These are phyloP conservation scores for Striga asiatica DNA, from an alignment of 257 asterid genomes.

Conservation along the genomic window DNA sequence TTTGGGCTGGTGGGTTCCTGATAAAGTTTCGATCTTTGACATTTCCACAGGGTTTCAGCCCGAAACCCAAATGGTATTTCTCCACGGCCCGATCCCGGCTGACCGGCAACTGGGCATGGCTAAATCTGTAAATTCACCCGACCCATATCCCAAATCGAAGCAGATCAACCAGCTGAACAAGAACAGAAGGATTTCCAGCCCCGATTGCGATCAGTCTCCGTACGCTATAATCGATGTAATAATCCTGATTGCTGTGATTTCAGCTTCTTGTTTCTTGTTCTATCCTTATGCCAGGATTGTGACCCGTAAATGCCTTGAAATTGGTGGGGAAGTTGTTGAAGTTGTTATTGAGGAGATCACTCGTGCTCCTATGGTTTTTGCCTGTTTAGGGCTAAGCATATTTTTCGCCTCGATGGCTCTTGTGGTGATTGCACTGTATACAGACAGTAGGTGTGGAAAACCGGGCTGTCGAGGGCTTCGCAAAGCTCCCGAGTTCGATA, in stretches of 20 bases:
- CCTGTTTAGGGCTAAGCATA: conserved; percentile 70
- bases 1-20: no score
- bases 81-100: conserved; percentile 42
- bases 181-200: conserved; percentile 23
- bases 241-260: conserved; percentile 63
- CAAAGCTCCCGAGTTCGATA: conserved; percentile 85
- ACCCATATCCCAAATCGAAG: conserved; percentile 41
- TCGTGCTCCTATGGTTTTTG: conserved; percentile 71
- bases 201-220: conserved; percentile 53
- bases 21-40: no score
- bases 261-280: conserved; percentile 52
- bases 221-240: conserved; percentile 64
- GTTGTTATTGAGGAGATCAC: conserved; percentile 52
- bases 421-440: conserved; percentile 38
- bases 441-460: conserved; percentile 61
- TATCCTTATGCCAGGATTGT: conserved; percentile 51
- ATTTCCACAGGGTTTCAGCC: conserved; percentile 27
- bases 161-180: conserved; percentile 14
- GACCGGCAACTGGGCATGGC: conserved; percentile 60
- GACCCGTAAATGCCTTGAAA: conserved; percentile 26
- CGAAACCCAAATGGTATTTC: conserved; percentile 68
- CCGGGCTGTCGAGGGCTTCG: conserved; percentile 68
- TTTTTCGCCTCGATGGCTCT: conserved; percentile 52
- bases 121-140: conserved; percentile 49
- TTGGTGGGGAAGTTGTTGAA: conserved; percentile 34